These are phyloP conservation scores for Hortaea werneckii DNA, from an alignment of 2,329 filamentous ascomycete genomes.

Conservation along the genomic window DNA sequence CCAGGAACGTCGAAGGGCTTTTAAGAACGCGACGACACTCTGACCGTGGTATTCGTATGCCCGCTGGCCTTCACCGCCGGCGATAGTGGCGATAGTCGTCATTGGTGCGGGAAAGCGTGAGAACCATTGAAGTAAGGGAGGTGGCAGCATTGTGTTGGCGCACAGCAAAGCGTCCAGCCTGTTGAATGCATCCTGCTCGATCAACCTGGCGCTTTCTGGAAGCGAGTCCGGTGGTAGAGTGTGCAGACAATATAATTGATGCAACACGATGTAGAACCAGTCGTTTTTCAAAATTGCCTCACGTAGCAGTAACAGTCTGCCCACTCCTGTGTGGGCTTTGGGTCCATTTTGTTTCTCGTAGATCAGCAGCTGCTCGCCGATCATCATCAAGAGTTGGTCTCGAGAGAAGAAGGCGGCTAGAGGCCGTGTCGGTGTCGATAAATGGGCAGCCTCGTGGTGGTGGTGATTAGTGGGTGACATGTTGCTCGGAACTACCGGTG, in stretches of 20 bases:
- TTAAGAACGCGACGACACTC: constrained; percentile 13
- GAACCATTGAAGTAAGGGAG: constrained; percentile 35
- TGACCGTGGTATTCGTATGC: constrained; percentile 23
- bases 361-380: not conserved
- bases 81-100: constrained; percentile 27
- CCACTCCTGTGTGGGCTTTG: constrained; percentile 8
- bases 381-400: not conserved
- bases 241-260: constrained; percentile 56
- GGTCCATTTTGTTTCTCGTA: not conserved
- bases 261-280: constrained; percentile 53
- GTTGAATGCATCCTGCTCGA: constrained; percentile 20
- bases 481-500: no score
- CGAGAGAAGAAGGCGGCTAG: not conserved
- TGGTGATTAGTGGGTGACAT: no score
- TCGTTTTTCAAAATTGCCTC: constrained; percentile 50
- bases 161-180: constrained; percentile 37
- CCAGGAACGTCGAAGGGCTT: constrained; percentile 14
- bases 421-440: not conserved
- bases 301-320: constrained; percentile 44
- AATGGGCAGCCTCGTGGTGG: no score
- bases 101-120: constrained; percentile 40
- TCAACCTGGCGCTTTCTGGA: constrained; percentile 28
- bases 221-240: constrained; percentile 28
- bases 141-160: constrained; percentile 34
- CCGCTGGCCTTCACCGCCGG: constrained; percentile 30